These are phyloP conservation scores for Amaranthus palmeri DNA, from an alignment of 148 eudicot genomes.

Conservation along the genomic window DNA sequence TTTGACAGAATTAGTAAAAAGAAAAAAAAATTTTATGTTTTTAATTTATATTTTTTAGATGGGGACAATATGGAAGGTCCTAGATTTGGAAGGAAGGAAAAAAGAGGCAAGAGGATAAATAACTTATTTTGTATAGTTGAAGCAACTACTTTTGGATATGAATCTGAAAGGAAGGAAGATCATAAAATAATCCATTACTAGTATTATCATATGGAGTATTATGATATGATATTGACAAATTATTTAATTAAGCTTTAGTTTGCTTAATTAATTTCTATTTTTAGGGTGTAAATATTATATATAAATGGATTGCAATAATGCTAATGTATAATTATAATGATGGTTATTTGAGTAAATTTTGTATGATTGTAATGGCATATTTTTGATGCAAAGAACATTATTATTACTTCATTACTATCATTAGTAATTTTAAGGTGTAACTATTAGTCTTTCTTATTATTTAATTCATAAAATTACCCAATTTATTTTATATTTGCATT, in stretches of 20 bases:
- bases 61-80: slow-evolving; percentile 20
- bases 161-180: neutral
- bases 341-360: too few relatives aligned
- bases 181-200: too few relatives aligned
- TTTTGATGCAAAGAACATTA: too few relatives aligned
- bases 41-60: neutral
- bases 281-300: neutral
- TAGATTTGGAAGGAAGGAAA: slow-evolving; percentile 4
- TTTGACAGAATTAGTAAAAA: neutral
- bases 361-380: too few relatives aligned
- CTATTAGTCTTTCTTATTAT: too few relatives aligned
- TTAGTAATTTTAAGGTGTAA: too few relatives aligned
- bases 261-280: neutral
- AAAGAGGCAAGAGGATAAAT: neutral
- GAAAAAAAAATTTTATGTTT: too few relatives aligned
- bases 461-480: too few relatives aligned
- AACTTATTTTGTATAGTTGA: slow-evolving; percentile 25
- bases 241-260: neutral
- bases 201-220: neutral
- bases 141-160: slow-evolving; percentile 1
- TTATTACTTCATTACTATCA: too few relatives aligned
- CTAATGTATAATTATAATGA: too few relatives aligned
- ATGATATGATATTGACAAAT: neutral
- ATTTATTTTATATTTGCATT: too few relatives aligned
- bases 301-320: too few relatives aligned